These are phyloP conservation scores for Kwoniella shivajii DNA, from an alignment of 1,284 basidiomycete genomes.

Conservation along the genomic window DNA sequence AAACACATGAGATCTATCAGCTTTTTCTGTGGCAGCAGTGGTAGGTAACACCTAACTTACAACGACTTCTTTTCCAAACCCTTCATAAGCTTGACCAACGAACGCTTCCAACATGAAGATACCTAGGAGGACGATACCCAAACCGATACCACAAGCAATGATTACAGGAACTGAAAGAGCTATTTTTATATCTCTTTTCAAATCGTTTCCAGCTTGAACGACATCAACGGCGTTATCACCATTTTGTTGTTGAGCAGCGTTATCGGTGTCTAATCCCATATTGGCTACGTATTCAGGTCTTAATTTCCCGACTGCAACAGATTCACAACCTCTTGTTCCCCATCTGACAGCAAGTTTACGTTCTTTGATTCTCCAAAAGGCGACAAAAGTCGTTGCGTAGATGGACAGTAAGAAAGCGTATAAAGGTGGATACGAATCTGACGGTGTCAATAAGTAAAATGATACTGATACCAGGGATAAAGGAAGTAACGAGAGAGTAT, in stretches of 20 bases:
- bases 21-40: background rate
- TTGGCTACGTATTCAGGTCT: slow-evolving; percentile 64
- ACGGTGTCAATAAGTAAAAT: slow-evolving; percentile 56
- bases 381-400: slow-evolving; percentile 83
- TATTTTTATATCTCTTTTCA: slow-evolving; percentile 73
- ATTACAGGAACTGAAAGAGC: slow-evolving; percentile 78
- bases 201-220: slow-evolving; percentile 36
- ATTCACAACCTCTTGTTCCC: slow-evolving; percentile 67
- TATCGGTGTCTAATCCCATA: slow-evolving; percentile 52
- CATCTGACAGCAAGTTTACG: slow-evolving; percentile 76
- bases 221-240: slow-evolving; percentile 28
- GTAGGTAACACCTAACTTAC: slow-evolving; percentile 57
- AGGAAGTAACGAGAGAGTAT: slow-evolving; percentile 73
- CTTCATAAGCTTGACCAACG: slow-evolving; percentile 79
- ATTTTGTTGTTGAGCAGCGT: slow-evolving; percentile 16
- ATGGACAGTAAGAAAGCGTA: slow-evolving; percentile 74
- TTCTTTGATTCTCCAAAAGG: slow-evolving; percentile 85
- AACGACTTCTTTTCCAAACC: slow-evolving; percentile 75
- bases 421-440: slow-evolving; percentile 68
- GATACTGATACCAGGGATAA: slow-evolving; percentile 46
- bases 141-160: slow-evolving; percentile 68
- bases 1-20: background rate
- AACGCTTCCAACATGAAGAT: slow-evolving; percentile 89
- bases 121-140: slow-evolving; percentile 70
- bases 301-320: slow-evolving; percentile 73